Evolutionary conservation across 2,329 filamentous ascomycete species (phyloP).

Genomic region (Sclerotinia sclerotiorum): DNA sequence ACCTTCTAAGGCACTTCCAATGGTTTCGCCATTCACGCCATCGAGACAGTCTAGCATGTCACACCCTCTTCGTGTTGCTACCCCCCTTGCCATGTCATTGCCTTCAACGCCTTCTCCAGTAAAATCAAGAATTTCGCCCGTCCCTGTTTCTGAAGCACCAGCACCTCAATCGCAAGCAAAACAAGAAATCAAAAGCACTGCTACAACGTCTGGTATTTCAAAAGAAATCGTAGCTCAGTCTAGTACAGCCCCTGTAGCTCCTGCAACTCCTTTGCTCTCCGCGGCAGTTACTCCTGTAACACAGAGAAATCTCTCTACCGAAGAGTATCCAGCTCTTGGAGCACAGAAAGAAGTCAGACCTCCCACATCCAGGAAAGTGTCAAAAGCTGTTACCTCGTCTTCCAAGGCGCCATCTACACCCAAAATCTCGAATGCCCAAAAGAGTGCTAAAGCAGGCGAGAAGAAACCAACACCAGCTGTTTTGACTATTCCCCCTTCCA

Average conservation of each 20-base stretch:
- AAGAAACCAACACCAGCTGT: conserved; percentile 40
- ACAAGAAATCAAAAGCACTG: conserved; percentile 48
- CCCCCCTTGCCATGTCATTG: conserved; percentile 37
- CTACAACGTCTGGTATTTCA: conserved; percentile 49
- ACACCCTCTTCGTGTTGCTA: conserved; percentile 33
- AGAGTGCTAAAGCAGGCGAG: conserved; percentile 29
- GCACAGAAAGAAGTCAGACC: conserved; percentile 35
- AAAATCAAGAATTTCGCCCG: conserved; percentile 2
- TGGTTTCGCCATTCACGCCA: conserved; percentile 38
- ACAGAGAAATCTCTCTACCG: conserved; percentile 33
- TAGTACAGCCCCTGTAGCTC: conserved; percentile 25
- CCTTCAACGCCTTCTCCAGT: conserved; percentile 31
- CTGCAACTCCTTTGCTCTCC: conserved; percentile 49
- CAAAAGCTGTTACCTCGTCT: conserved; percentile 25
- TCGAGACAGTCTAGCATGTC: conserved; percentile 29
- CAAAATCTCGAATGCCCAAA: conserved; percentile 18
- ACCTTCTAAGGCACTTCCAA: conserved; percentile 34
- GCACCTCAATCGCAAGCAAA: conserved; percentile 39
- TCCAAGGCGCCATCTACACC: conserved; percentile 22
- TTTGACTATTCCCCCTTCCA: conserved; percentile 46
- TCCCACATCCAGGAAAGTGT: conserved; percentile 19
- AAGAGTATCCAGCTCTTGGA: conserved; percentile 61
- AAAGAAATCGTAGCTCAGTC: conserved; percentile 45
- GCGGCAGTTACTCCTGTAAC: background rate
- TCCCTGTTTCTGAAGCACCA: background rate